Evolutionary conservation across 176 grass and related monocot species (phyloP).

Genomic region (Carex kokanica): DNA sequence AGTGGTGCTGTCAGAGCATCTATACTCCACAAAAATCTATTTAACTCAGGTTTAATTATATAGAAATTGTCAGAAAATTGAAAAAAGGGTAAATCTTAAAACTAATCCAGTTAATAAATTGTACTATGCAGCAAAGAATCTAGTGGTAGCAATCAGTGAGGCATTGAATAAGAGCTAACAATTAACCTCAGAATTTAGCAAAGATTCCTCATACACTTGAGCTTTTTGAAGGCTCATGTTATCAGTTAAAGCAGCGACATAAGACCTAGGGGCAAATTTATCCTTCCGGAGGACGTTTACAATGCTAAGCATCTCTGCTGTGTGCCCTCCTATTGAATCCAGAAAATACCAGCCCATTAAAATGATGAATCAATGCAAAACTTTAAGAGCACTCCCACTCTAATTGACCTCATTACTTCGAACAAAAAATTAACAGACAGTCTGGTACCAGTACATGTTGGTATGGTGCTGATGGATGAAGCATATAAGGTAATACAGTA

Average conservation of each 20-base stretch:
- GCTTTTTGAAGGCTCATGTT: slow-evolving; percentile 95
- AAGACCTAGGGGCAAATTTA: slow-evolving; percentile 70
- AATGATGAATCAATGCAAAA: neutral
- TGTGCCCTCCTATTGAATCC: slow-evolving; percentile 63
- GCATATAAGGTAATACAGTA: neutral
- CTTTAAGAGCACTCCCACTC: neutral
- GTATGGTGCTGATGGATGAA: neutral
- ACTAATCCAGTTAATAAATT: neutral
- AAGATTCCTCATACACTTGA: slow-evolving; percentile 63
- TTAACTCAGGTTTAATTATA: neutral
- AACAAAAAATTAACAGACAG: neutral
- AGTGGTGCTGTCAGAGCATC: neutral
- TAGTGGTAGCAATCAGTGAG: neutral
- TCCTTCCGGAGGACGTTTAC: slow-evolving; percentile 61
- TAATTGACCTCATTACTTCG: neutral
- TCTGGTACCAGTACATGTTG: neutral
- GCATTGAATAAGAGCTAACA: neutral
- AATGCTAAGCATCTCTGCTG: slow-evolving; percentile 91
- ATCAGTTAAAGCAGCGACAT: slow-evolving; percentile 83
- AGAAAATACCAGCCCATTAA: neutral
- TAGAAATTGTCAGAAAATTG: neutral
- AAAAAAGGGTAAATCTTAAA: neutral
- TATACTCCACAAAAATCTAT: neutral
- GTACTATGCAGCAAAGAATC: neutral
- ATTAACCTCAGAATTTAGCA: slow-evolving; percentile 34